These are phyloP conservation scores for Malus sieversii DNA, from an alignment of 306 rosid species.

Conservation along the genomic window DNA sequence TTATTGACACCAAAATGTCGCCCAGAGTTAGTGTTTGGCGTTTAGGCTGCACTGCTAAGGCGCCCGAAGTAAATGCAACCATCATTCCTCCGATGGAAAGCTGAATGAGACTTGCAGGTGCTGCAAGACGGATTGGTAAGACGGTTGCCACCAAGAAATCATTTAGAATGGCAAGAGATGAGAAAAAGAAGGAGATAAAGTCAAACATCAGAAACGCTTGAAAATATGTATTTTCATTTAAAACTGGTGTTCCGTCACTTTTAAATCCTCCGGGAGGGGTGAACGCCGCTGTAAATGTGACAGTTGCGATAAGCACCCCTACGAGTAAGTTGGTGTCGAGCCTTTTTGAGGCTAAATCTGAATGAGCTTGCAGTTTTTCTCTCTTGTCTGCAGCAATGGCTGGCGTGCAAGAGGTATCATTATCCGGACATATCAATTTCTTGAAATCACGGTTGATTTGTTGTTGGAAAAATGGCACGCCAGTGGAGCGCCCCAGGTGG, in stretches of 20 bases:
- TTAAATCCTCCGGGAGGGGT: neutral
- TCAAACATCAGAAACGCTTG: no score
- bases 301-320: neutral
- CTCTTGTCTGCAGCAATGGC: neutral
- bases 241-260: neutral
- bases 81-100: no score
- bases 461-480: neutral
- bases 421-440: neutral
- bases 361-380: neutral
- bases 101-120: no score
- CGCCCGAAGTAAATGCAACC: no score
- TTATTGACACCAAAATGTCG: no score
- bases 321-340: neutral
- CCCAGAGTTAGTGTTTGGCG: no score
- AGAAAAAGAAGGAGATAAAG: no score
- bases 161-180: no score
- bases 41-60: no score
- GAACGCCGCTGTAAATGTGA: neutral
- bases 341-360: neutral
- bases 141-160: no score
- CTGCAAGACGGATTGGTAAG: no score
- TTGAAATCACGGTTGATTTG: neutral
- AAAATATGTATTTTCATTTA: no score
- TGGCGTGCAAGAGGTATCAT: neutral
- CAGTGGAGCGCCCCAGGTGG: neutral